These are phyloP conservation scores for Debaryomycetaceae sp. DNA, from an alignment of 1,139 yeast genomes.

Conservation along the genomic window DNA sequence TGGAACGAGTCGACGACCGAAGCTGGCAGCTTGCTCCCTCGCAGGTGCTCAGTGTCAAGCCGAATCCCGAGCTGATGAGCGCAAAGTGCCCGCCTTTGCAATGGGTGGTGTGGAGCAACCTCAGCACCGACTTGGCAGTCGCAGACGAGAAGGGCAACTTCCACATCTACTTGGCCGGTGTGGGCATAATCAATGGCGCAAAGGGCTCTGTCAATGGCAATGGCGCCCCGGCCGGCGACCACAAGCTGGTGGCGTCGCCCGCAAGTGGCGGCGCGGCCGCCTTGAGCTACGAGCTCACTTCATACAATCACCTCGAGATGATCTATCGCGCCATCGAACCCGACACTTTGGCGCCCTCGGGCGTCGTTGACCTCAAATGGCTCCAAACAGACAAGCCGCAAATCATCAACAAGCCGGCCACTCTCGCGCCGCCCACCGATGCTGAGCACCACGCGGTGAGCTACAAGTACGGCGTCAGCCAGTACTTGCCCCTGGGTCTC, in stretches of 20 bases:
- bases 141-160: conserved; percentile 49
- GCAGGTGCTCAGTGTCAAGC: conserved; percentile 34
- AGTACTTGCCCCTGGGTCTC: conserved; percentile 56
- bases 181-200: conserved; percentile 21
- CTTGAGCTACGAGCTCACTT: conserved; percentile 38
- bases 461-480: conserved; percentile 55
- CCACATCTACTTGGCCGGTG: conserved; percentile 44
- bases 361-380: conserved; percentile 58
- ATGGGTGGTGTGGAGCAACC: conserved; percentile 43
- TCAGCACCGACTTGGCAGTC: conserved; percentile 52
- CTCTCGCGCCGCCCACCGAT: conserved; percentile 11
- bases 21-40: conserved; percentile 63
- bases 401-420: conserved; percentile 51
- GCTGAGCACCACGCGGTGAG: conserved; percentile 12
- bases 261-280: conserved; percentile 2
- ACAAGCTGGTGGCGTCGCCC: not conserved
- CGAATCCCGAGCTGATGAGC: conserved; percentile 24
- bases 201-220: conserved; percentile 1
- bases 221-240: conserved; percentile 7
- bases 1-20: conserved; percentile 61
- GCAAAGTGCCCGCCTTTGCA: conserved; percentile 20
- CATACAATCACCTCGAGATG: conserved; percentile 45
- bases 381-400: conserved; percentile 62
- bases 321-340: conserved; percentile 33
- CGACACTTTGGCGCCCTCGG: not conserved